phyloP scores from a whole-genome alignment of 2,329 filamentous ascomycete genomes.

The Arthrobotrys pseudoclavata region DNA sequence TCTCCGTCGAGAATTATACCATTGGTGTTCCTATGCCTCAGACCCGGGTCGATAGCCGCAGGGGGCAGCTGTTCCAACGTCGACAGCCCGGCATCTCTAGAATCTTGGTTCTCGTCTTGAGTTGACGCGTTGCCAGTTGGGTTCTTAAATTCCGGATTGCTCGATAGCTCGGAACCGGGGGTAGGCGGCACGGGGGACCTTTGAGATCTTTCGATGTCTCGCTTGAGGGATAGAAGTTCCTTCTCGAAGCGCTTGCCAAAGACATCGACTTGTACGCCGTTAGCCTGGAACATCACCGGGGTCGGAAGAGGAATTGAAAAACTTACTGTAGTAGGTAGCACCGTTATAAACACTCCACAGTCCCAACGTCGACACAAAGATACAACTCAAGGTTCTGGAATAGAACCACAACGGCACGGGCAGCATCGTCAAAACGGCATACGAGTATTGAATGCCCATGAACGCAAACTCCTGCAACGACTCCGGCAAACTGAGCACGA shows the following conservation, averaged over 20 bases:
- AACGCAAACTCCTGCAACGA: slow-evolving; percentile 87
- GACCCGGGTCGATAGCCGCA: slow-evolving; percentile 34
- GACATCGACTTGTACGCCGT: slow-evolving; percentile 75
- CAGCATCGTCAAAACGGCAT: slow-evolving; percentile 92
- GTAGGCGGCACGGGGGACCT: slow-evolving; percentile 69
- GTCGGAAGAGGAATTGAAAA: slow-evolving; percentile 4
- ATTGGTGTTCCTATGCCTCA: slow-evolving; percentile 35
- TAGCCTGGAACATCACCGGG: slow-evolving; percentile 24
- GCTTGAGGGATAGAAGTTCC: slow-evolving; percentile 88
- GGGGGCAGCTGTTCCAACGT: slow-evolving; percentile 47
- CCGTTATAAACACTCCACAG: slow-evolving; percentile 97
- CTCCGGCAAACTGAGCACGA: slow-evolving; percentile 83
- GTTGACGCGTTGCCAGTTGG: slow-evolving; percentile 30
- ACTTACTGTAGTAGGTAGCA: slow-evolving; percentile 85
- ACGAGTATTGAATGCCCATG: slow-evolving; percentile 94
- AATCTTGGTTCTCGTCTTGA: slow-evolving; percentile 42
- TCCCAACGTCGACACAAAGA: slow-evolving; percentile 86
- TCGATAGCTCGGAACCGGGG: slow-evolving; percentile 41
- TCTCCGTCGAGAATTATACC: slow-evolving; percentile 12
- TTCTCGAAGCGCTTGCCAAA: slow-evolving; percentile 98
- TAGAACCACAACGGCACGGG: slow-evolving; percentile 97
- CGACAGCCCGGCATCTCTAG: slow-evolving; percentile 43
- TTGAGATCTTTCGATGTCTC: slow-evolving; percentile 92
- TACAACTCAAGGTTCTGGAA: slow-evolving; percentile 81
- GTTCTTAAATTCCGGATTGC: slow-evolving; percentile 35